Percentiles rank a stretch among this genome's conserved stretches.
phyloP scores from a whole-genome alignment of 331 rosid species.

The Rosa hybrid region DNA sequence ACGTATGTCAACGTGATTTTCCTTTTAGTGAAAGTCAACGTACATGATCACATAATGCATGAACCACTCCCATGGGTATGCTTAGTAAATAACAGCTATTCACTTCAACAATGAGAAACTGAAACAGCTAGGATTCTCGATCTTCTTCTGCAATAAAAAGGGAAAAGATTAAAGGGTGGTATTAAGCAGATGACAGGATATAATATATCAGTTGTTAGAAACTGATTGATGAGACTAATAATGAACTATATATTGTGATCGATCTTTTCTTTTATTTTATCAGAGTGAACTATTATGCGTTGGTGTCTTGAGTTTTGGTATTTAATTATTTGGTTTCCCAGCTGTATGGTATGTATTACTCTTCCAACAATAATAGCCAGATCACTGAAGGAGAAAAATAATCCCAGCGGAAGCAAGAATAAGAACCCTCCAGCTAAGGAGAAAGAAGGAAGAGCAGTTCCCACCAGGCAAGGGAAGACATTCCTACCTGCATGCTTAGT shows the following conservation, averaged over 20 bases:
- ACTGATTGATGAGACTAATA: not conserved
- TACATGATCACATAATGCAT: not conserved
- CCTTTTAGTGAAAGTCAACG: no score
- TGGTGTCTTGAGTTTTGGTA: not conserved
- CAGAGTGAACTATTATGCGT: not conserved
- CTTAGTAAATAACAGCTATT: not conserved
- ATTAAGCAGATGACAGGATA: not conserved
- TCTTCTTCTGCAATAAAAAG: not conserved
- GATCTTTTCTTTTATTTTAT: not conserved
- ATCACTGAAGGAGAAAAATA: not conserved
- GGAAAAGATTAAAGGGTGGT: not conserved
- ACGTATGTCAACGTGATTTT: not conserved
- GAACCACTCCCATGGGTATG: not conserved
- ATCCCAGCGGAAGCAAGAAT: not conserved
- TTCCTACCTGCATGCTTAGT: not conserved
- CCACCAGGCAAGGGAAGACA: not conserved
- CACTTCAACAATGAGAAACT: not conserved
- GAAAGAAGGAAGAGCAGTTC: not conserved
- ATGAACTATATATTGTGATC: not conserved
- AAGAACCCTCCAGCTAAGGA: not conserved
- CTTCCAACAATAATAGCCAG: not conserved
- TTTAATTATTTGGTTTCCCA: not conserved
- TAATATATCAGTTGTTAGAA: not conserved
- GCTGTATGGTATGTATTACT: not conserved
- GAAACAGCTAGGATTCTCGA: not conserved